These are phyloP conservation scores for Chytriomyces sp. DNA, from an alignment of 192 early-diverging fungal genomes.

Conservation along the genomic window DNA sequence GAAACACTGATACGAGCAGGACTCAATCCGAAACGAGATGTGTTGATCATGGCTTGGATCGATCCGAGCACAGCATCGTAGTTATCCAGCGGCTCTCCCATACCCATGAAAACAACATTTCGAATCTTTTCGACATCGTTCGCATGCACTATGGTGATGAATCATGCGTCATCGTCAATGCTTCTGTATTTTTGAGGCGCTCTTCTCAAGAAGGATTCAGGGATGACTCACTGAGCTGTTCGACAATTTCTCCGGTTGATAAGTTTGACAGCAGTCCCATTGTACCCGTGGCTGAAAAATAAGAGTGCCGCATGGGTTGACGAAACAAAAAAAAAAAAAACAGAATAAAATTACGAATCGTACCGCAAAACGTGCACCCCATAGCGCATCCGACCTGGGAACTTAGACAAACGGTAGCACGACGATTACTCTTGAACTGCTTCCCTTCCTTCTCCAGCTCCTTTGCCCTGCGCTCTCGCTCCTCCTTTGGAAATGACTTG, in stretches of 20 bases:
- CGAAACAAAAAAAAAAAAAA: background rate
- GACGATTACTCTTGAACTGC: conserved; percentile 51
- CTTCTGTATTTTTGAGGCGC: background rate
- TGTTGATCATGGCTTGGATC: conserved; percentile 56
- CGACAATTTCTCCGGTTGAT: conserved; percentile 59
- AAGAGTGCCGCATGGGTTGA: background rate
- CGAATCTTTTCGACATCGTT: conserved; percentile 57
- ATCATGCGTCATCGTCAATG: background rate
- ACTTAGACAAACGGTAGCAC: conserved; percentile 61
- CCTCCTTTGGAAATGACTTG: conserved; percentile 49
- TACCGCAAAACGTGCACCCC: conserved; percentile 64
- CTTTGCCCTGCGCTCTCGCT: conserved; percentile 42
- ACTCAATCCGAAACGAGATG: conserved; percentile 48
- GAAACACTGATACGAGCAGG: conserved; percentile 56
- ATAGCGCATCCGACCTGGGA: conserved; percentile 63
- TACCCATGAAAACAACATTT: conserved; percentile 64
- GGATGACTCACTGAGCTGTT: conserved; percentile 49
- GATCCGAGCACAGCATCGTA: conserved; percentile 54
- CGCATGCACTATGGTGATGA: conserved; percentile 42
- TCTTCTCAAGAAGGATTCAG: background rate
- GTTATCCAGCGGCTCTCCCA: conserved; percentile 67
- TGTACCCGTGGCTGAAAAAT: conserved; percentile 52
- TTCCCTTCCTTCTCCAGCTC: conserved; percentile 41
- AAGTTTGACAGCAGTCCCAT: conserved; percentile 61
- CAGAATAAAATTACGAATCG: background rate